phyloP scores from a whole-genome alignment of 2,329 filamentous ascomycete genomes.

The Trichoderma endophyticum region DNA sequence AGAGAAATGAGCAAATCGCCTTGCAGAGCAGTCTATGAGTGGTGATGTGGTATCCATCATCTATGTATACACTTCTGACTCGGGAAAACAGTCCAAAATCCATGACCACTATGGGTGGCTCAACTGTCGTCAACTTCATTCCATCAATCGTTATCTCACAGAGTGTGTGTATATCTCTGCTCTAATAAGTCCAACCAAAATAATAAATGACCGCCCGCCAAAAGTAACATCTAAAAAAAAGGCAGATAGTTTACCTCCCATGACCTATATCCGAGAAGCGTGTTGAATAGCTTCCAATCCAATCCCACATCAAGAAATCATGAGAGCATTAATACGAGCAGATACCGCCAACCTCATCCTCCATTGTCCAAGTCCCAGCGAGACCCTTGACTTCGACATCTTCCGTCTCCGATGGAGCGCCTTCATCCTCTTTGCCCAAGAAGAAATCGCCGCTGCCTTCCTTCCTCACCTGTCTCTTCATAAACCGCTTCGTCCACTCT shows the following conservation, averaged over 20 bases:
- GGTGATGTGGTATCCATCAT: not conserved
- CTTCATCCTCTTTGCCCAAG: constrained; percentile 49
- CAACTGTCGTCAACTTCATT: not conserved
- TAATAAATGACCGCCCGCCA: not conserved
- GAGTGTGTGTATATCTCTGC: not conserved
- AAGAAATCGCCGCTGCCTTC: constrained; percentile 57
- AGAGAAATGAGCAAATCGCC: not conserved
- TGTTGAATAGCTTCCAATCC: not conserved
- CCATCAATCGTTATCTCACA: not conserved
- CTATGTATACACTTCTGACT: too few relatives aligned
- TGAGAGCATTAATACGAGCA: constrained; percentile 45
- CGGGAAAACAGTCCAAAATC: not conserved
- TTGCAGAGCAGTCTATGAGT: not conserved
- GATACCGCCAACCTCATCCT: constrained; percentile 69
- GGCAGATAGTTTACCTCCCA: not conserved
- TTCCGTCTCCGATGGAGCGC: constrained; percentile 38
- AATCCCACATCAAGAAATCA: not conserved
- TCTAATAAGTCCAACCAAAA: not conserved
- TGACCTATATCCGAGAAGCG: not conserved
- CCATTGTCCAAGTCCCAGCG: constrained; percentile 84
- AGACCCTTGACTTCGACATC: constrained; percentile 61
- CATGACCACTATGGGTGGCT: not conserved
- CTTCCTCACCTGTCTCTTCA: constrained; percentile 50
- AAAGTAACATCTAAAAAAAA: not conserved
- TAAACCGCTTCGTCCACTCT: constrained; percentile 57